Percentiles rank a stretch among this genome's conserved stretches.
Conservation (phyloP, 2,329 filamentous ascomycete species). For the Elsinoe fawcettii region DNA sequence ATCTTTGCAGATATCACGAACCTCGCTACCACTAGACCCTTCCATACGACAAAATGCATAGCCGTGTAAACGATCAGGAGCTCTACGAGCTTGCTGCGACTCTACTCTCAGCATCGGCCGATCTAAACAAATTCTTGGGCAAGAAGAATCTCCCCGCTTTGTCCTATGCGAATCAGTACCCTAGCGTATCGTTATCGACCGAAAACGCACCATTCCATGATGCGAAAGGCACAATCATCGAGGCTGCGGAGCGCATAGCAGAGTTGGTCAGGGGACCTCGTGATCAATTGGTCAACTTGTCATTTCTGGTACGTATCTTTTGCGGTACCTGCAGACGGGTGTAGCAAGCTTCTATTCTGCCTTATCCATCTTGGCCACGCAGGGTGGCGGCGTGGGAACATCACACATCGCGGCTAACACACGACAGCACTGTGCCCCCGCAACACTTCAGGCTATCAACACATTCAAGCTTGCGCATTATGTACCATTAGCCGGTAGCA, state of each 20-base stretch:
- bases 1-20: conserved; percentile 2
- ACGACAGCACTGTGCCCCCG: conserved; percentile 15
- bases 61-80: conserved; percentile 14
- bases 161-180: conserved; percentile 11
- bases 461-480: conserved; percentile 10
- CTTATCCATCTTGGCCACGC: conserved; percentile 9
- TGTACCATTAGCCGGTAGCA: conserved; percentile 12
- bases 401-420: not conserved
- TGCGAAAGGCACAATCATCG: conserved; percentile 15
- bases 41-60: conserved; percentile 10
- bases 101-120: conserved; percentile 14
- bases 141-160: conserved; percentile 10
- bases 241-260: conserved; percentile 16
- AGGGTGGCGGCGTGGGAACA: conserved; percentile 1
- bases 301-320: conserved; percentile 13
- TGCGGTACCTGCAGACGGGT: not conserved
- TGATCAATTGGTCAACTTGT: conserved; percentile 14
- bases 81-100: conserved; percentile 16
- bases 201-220: conserved; percentile 16
- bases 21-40: not conserved
- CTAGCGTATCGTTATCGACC: conserved; percentile 13
- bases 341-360: conserved; percentile 3
- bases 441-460: conserved; percentile 15
- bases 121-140: conserved; percentile 16
- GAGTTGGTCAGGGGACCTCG: conserved; percentile 15